Evolutionary conservation across 495 filamentous ascomycete species (phyloP).

Genomic region (Zalerion maritima): DNA sequence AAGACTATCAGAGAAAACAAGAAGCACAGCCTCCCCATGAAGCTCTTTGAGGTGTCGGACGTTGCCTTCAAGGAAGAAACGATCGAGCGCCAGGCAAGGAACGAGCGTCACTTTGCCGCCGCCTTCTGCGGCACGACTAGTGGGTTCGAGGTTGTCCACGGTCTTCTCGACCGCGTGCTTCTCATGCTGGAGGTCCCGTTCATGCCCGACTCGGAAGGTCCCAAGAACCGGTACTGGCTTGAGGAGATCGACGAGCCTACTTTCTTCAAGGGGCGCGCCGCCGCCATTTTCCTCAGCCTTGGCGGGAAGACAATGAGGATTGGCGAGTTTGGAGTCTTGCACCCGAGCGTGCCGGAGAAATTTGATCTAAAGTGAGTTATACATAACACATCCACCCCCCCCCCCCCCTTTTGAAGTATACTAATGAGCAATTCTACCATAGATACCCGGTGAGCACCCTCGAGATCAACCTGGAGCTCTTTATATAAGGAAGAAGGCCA

Average conservation of each 20-base stretch:
- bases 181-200: constrained; percentile 80
- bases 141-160: constrained; percentile 94
- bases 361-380: constrained; percentile 66
- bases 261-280: constrained; percentile 82
- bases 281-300: constrained; percentile 60
- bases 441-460: constrained; percentile 87
- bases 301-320: constrained; percentile 55
- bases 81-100: constrained; percentile 69
- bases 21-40: constrained; percentile 73
- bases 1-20: constrained; percentile 97
- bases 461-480: constrained; percentile 89
- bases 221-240: constrained; percentile 73
- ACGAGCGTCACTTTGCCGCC: constrained; percentile 91
- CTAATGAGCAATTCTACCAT: constrained; percentile 11
- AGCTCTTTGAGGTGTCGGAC: constrained; percentile 86
- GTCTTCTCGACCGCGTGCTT: constrained; percentile 81
- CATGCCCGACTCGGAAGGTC: constrained; percentile 56
- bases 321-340: constrained; percentile 83
- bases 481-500: constrained; percentile 42
- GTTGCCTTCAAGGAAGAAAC: constrained; percentile 74
- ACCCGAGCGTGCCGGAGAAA: constrained; percentile 82
- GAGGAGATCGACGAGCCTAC: constrained; percentile 79
- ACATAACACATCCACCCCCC: neutral
- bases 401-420: neutral
- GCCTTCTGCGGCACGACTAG: constrained; percentile 89